phyloP scores from a whole-genome alignment of 352 stramenopile genomes.

The Phytophthora ohioensis region DNA sequence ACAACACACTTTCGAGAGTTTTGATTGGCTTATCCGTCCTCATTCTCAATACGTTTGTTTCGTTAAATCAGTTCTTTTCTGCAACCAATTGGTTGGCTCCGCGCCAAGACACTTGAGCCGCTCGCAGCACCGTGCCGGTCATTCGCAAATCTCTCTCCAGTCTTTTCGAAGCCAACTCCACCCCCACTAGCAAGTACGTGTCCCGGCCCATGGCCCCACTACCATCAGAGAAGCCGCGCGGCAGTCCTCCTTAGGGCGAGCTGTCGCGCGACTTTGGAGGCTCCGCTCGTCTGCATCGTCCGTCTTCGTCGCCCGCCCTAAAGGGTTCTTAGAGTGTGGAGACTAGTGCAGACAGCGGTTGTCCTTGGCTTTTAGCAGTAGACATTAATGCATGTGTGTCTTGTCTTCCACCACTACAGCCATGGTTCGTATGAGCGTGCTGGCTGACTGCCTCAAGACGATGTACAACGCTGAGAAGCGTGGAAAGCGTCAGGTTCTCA shows the following conservation, averaged over 20 bases:
- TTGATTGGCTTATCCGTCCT: not conserved
- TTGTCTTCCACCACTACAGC: conserved; percentile 42
- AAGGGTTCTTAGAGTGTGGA: conserved; percentile 32
- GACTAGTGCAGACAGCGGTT: conserved; percentile 34
- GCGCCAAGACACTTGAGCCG: not conserved
- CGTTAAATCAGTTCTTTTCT: not conserved
- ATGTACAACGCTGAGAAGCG: conserved; percentile 99
- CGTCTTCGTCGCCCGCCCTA: conserved; percentile 21
- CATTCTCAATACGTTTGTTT: not conserved
- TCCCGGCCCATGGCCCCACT: not conserved
- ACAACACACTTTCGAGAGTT: not conserved
- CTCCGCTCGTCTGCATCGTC: conserved; percentile 36
- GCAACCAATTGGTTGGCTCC: not conserved
- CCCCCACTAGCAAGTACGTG: conserved; percentile 48
- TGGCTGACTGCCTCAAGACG: conserved; percentile 99
- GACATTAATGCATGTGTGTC: conserved; percentile 53
- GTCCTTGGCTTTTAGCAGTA: conserved; percentile 67
- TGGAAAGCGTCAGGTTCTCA: conserved; percentile 99
- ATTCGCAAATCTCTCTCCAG: conserved; percentile 56
- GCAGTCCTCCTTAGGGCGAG: conserved; percentile 23
- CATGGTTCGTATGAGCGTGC: conserved; percentile 99
- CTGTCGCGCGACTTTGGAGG: conserved; percentile 73
- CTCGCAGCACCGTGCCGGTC: not conserved
- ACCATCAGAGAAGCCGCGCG: conserved; percentile 41
- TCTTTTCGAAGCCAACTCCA: conserved; percentile 37